These are phyloP conservation scores for Aureobasidium namibiae DNA, from an alignment of 2,329 filamentous ascomycete genomes.

Conservation along the genomic window DNA sequence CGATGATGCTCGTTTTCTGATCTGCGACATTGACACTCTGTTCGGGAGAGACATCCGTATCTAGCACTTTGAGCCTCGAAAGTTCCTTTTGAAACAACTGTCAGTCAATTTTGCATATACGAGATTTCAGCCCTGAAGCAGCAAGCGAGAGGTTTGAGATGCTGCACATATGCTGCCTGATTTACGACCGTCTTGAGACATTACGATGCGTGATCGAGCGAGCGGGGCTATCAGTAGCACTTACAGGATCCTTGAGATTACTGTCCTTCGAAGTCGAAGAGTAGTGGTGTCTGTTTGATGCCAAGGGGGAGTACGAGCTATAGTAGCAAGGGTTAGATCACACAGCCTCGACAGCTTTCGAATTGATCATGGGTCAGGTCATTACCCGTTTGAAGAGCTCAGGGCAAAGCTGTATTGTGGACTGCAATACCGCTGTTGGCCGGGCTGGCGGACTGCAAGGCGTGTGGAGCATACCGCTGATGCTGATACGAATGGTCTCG, in stretches of 20 bases:
- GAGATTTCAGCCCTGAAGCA: neutral
- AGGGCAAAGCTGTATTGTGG: neutral
- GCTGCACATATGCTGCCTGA: neutral
- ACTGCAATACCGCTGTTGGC: neutral
- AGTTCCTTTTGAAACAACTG: neutral
- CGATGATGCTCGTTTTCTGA: slow-evolving; percentile 23
- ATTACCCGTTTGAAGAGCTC: neutral
- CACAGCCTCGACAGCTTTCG: neutral
- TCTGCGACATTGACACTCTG: slow-evolving; percentile 20
- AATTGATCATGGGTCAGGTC: neutral
- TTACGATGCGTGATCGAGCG: neutral
- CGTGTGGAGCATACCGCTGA: neutral
- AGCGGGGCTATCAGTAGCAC: neutral
- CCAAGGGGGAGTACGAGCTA: neutral
- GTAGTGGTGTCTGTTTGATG: neutral
- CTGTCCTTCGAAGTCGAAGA: neutral
- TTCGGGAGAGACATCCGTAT: slow-evolving; percentile 18
- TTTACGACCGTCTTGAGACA: neutral
- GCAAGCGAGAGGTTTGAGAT: neutral
- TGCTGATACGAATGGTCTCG: neutral
- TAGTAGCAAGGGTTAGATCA: neutral
- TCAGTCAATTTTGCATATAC: neutral
- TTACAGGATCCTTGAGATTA: neutral
- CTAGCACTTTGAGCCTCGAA: neutral
- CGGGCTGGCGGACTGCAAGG: neutral